These are phyloP conservation scores for Juglanconis sp. DNA, from an alignment of 2,329 filamentous ascomycete species.

Conservation along the genomic window DNA sequence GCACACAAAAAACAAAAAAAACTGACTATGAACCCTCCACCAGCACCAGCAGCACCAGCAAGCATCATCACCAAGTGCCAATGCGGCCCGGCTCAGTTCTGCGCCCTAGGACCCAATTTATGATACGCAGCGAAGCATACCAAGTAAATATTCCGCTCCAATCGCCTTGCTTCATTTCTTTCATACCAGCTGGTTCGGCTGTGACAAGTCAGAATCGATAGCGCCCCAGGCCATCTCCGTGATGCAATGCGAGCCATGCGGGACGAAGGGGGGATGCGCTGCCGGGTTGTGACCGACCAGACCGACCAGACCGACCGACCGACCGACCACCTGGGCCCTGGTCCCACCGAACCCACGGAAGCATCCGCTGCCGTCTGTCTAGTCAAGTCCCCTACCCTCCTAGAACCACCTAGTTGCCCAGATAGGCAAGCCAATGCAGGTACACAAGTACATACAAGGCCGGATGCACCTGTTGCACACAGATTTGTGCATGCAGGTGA, in stretches of 20 bases:
- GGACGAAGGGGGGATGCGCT: not conserved
- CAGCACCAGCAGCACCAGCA: not conserved
- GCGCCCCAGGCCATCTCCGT: not conserved
- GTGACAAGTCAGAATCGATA: not conserved
- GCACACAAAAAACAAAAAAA: not conserved
- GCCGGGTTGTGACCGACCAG: no score
- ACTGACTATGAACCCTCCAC: not conserved
- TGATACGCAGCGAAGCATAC: not conserved
- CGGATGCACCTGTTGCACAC: not conserved
- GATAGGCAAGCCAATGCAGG: not conserved
- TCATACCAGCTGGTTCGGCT: not conserved
- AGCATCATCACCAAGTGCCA: not conserved
- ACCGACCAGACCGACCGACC: no score
- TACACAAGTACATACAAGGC: not conserved
- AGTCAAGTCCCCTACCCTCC: not conserved
- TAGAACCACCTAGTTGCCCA: no score
- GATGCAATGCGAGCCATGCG: not conserved
- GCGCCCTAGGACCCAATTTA: slow-evolving; percentile 2
- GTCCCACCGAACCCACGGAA: not conserved
- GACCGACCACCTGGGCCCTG: no score
- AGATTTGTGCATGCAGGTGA: not conserved
- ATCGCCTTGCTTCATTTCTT: not conserved
- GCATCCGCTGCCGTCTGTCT: not conserved
- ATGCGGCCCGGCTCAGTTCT: slow-evolving; percentile 8
- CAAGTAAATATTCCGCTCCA: not conserved